phyloP scores from a whole-genome alignment of 2,329 filamentous ascomycete genomes.

The Colletotrichum sp. region DNA sequence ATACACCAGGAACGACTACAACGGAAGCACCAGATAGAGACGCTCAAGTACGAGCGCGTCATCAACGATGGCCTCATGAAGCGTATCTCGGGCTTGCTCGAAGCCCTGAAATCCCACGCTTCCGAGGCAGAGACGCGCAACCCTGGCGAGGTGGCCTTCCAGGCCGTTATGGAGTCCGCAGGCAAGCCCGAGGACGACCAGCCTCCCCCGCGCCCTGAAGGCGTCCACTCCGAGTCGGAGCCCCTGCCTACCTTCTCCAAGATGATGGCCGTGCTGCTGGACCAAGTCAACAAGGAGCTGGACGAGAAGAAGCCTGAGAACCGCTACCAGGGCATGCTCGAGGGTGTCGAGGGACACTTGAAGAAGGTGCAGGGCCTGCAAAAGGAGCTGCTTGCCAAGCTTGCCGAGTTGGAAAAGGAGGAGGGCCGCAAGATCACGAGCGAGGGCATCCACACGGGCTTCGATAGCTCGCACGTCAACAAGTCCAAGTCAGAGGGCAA shows the following conservation, averaged over 20 bases:
- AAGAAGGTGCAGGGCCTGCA: constrained; percentile 81
- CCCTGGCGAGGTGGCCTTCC: constrained; percentile 85
- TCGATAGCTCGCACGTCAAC: constrained; percentile 83
- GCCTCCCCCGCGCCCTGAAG: constrained; percentile 76
- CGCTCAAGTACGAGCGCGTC: constrained; percentile 87
- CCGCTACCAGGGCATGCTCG: constrained; percentile 76
- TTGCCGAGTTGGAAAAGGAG: constrained; percentile 83
- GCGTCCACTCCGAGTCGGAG: constrained; percentile 77
- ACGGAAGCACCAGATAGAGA: constrained; percentile 87
- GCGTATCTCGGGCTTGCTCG: constrained; percentile 81
- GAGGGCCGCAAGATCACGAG: constrained; percentile 93
- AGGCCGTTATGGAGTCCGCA: constrained; percentile 83
- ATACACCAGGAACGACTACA: constrained; percentile 91
- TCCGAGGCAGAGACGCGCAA: constrained; percentile 67
- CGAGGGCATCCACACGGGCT: constrained; percentile 85
- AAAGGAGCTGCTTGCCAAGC: constrained; percentile 73
- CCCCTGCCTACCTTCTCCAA: constrained; percentile 86
- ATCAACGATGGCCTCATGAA: constrained; percentile 90
- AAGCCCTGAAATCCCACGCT: constrained; percentile 75
- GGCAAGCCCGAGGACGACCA: constrained; percentile 75
- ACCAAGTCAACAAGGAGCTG: constrained; percentile 86
- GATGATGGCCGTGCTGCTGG: constrained; percentile 97
- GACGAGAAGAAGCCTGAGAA: constrained; percentile 74
- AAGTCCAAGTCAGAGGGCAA: constrained; percentile 58
- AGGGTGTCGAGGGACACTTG: constrained; percentile 78